A percentile compares a stretch with the other conserved stretches of the same genome.
Conservation (phyloP, 1,284 basidiomycete species). For the Ceratobasidium sp. region DNA sequence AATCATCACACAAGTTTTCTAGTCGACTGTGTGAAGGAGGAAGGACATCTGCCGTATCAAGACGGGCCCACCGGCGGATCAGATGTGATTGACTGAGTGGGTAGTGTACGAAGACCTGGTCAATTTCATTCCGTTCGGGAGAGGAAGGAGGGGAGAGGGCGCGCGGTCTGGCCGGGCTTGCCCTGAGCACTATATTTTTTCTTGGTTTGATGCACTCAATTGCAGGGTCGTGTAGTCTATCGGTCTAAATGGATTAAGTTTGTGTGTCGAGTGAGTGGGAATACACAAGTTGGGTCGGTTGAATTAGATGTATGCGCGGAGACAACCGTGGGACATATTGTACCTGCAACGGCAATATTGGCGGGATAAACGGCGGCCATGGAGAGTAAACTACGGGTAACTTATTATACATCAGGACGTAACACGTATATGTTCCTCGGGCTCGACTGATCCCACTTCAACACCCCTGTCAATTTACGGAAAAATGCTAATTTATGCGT, state of each 20-base stretch:
- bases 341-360: background rate
- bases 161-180: background rate
- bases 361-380: conserved; percentile 1
- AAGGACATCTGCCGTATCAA: background rate
- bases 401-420: conserved; percentile 10
- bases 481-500: conserved; percentile 26
- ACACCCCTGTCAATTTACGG: conserved; percentile 10
- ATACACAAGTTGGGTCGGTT: background rate
- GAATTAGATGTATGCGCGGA: background rate
- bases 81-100: background rate
- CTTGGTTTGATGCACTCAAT: background rate
- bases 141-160: background rate
- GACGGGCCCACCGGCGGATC: conserved; percentile 8
- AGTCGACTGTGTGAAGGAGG: background rate
- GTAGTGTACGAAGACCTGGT: background rate
- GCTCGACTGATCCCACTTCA: background rate
- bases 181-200: background rate
- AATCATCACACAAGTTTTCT: background rate
- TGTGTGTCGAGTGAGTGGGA: background rate
- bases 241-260: background rate
- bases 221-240: background rate
- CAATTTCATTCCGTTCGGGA: conserved; percentile 33
- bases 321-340: conserved; percentile 2
- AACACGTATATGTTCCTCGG: background rate
- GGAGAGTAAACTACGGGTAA: conserved; percentile 11